Evolutionary conservation across 2,329 filamentous ascomycete species (phyloP).

Genomic region (Calonectria montana): DNA sequence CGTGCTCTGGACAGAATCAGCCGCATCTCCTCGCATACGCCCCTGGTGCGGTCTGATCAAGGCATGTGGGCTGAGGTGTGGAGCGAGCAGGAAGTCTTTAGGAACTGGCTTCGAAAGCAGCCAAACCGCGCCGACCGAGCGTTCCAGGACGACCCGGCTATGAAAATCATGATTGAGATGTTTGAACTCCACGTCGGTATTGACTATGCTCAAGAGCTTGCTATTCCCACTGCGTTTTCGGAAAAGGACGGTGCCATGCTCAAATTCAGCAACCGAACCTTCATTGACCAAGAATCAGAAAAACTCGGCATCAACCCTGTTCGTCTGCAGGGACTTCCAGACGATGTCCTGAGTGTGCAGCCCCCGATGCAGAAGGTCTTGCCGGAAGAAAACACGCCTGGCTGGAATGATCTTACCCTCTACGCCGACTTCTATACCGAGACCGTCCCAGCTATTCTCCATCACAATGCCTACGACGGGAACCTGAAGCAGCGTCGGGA

Average conservation of each 20-base stretch:
- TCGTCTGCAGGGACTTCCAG: constrained; percentile 9
- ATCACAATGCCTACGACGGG: constrained; percentile 32
- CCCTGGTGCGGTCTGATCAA: constrained; percentile 41
- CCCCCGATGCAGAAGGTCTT: constrained; percentile 4
- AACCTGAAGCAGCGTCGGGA: constrained; percentile 25
- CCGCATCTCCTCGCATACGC: not conserved
- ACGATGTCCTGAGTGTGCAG: constrained; percentile 12
- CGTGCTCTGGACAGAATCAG: constrained; percentile 36
- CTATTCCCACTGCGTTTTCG: constrained; percentile 32
- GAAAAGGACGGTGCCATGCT: constrained; percentile 32
- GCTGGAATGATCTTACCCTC: constrained; percentile 32
- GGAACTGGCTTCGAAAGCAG: not conserved
- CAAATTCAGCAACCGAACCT: constrained; percentile 19
- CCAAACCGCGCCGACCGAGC: not conserved
- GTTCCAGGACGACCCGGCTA: not conserved
- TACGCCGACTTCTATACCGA: constrained; percentile 35
- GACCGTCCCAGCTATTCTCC: constrained; percentile 27
- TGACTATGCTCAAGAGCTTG: constrained; percentile 31
- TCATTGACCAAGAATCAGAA: constrained; percentile 17
- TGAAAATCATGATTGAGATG: constrained; percentile 3
- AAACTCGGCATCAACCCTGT: not conserved
- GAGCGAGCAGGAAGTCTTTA: constrained; percentile 38
- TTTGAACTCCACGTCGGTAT: constrained; percentile 36
- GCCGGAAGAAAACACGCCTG: not conserved
- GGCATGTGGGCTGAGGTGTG: constrained; percentile 43